Evolutionary conservation across 1,284 basidiomycete genomes (phyloP), one percentile per base, ranked within the genome.

Genomic region (Vanrija sp.): DNA sequence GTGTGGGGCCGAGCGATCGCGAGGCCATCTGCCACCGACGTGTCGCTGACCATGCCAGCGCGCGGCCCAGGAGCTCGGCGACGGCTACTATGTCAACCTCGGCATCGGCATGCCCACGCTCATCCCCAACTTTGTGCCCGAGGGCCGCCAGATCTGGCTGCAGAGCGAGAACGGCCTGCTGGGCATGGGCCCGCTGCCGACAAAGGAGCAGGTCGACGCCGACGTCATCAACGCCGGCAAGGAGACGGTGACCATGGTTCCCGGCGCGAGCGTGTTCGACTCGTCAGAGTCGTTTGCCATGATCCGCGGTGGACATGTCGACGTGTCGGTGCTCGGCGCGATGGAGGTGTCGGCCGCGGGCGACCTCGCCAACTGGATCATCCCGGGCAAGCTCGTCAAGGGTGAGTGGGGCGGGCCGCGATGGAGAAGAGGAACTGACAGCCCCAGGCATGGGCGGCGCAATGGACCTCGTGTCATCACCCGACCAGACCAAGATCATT

Each of bases 361-460:
- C 49, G 92, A 96, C 69, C 86, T 97, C 58, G 94, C 94, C 45
- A 97, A 96, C 79, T 96, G 90, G 73, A 96, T 95, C 88, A 89
- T 95, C 61, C 92, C 91, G 2, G 89, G 89, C 25, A 91, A 92
- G 77, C 81, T 90, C 66, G 82, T 89, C 42, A 89, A 87, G 79
- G 86, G 87, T 81, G 59, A 36, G 73, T 65, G 27, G 41, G 10
- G 41, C 12, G 37, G 31, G 31, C 6, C 12, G 31, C 8, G 24
- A 25, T 25, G 24, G 19, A 18, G 18, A 36, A 16, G 10, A 16
- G 24, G 35, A 8, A 18, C 39, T 36, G 18, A 50, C 31, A 48
- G 23, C 12, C 23, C 19, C 61, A 86, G 89, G 89, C 47, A 91
- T 94, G 68, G 92, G 92, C 38, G 92, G 92, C 51, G 90, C 92